Conservation (phyloP, 208 protist species). For the Novymonas esmeraldas region DNA sequence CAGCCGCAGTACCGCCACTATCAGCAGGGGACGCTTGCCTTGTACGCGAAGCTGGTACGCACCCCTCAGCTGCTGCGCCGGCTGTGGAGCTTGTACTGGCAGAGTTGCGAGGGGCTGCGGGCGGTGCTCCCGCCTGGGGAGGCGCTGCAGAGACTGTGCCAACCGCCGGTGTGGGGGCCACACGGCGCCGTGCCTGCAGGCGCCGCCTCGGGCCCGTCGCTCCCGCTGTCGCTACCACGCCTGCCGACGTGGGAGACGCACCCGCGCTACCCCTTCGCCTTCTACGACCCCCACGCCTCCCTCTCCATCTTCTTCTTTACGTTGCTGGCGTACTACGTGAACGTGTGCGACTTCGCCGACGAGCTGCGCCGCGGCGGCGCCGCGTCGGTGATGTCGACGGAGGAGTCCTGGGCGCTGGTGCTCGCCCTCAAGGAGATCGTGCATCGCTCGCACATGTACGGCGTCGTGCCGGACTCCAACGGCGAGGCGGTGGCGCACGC, state of each 20-base stretch:
- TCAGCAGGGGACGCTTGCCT: slow-evolving; percentile 55
- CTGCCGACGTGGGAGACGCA: slow-evolving; percentile 30
- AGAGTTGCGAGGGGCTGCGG: slow-evolving; percentile 39
- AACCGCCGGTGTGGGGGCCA: slow-evolving; percentile 5
- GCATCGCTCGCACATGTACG: slow-evolving; percentile 69
- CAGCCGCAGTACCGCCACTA: slow-evolving; percentile 26
- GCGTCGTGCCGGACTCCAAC: slow-evolving; percentile 66
- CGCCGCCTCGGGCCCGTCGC: not conserved
- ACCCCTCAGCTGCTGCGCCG: slow-evolving; percentile 52
- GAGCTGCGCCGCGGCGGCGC: slow-evolving; percentile 42
- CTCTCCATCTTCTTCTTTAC: slow-evolving; percentile 80
- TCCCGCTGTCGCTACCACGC: slow-evolving; percentile 12
- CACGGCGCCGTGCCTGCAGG: slow-evolving; percentile 10
- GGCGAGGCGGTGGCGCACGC: slow-evolving; percentile 75
- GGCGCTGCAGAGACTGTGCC: slow-evolving; percentile 29
- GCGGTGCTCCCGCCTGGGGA: slow-evolving; percentile 28
- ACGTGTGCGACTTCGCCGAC: slow-evolving; percentile 67
- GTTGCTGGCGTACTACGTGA: slow-evolving; percentile 75
- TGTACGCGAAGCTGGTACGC: slow-evolving; percentile 70
- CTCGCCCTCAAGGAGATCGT: slow-evolving; percentile 80
- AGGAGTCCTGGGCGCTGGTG: slow-evolving; percentile 61
- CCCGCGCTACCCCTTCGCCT: slow-evolving; percentile 34
- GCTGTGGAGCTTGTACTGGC: slow-evolving; percentile 73
- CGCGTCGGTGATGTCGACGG: slow-evolving; percentile 34
- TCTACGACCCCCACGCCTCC: slow-evolving; percentile 72